phyloP scores from a whole-genome alignment of 345 rosid species.

The Eutrema japonicum region DNA sequence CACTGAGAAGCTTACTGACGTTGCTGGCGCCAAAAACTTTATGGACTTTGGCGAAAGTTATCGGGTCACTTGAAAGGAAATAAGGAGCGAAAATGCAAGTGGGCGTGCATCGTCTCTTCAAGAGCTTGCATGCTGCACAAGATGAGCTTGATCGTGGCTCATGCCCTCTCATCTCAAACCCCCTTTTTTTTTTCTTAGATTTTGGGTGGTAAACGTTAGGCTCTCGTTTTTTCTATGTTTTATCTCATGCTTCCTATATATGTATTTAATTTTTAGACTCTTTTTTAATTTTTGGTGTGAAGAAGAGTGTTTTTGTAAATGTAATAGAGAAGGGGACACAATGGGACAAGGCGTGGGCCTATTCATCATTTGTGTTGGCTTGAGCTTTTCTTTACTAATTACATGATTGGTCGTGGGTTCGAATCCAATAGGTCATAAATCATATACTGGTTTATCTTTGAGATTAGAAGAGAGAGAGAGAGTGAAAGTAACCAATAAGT shows the following conservation, averaged over 20 bases:
- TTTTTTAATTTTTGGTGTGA: slow-evolving; percentile 27
- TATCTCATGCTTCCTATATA: slow-evolving; percentile 37
- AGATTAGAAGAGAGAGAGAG: slow-evolving; percentile 6
- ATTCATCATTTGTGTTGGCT: slow-evolving; percentile 43
- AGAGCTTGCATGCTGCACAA: slow-evolving; percentile 93
- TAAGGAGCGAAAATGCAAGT: slow-evolving; percentile 87
- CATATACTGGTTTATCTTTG: slow-evolving; percentile 21
- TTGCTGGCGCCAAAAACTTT: slow-evolving; percentile 97
- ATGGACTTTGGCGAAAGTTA: slow-evolving; percentile 82
- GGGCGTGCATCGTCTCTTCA: slow-evolving; percentile 77
- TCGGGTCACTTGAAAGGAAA: slow-evolving; percentile 71
- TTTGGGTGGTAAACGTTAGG: slow-evolving; percentile 38
- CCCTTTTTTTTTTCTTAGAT: neutral
- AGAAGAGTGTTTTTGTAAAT: slow-evolving; percentile 34
- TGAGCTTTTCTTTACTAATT: slow-evolving; percentile 30
- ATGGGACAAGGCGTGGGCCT: slow-evolving; percentile 49
- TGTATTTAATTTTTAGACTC: slow-evolving; percentile 20
- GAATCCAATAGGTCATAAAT: slow-evolving; percentile 13
- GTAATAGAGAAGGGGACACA: slow-evolving; percentile 40
- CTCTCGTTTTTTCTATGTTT: slow-evolving; percentile 27
- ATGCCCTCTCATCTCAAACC: slow-evolving; percentile 53
- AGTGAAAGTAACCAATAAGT: too few species aligned
- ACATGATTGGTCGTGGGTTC: slow-evolving; percentile 23
- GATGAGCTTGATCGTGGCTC: slow-evolving; percentile 86
- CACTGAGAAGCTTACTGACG: slow-evolving; percentile 84